These are phyloP conservation scores for Lepidium africanum DNA, from an alignment of 345 rosid genomes.

Conservation along the genomic window DNA sequence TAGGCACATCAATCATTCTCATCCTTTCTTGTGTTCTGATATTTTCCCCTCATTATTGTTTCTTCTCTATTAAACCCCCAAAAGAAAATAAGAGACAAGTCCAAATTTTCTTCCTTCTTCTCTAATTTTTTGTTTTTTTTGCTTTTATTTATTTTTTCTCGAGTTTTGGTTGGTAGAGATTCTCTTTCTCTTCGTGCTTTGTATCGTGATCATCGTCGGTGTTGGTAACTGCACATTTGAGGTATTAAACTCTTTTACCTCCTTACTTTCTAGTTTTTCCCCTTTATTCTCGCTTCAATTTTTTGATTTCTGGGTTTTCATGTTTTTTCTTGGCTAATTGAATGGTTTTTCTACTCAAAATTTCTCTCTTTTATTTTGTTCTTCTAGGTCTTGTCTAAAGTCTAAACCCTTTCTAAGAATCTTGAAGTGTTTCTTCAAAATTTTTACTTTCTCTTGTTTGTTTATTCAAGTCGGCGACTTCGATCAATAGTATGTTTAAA, in stretches of 20 bases:
- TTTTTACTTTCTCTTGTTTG: not conserved
- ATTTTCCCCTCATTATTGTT: not conserved
- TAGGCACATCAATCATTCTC: constrained; percentile 28
- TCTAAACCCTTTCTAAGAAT: not conserved
- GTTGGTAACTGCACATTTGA: constrained; percentile 31
- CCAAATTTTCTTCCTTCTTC: constrained; percentile 23
- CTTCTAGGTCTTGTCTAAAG: constrained; percentile 6
- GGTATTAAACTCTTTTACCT: constrained; percentile 19
- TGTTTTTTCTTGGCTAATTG: not conserved
- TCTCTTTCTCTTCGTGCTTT: constrained; percentile 15
- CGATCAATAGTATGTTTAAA: not conserved
- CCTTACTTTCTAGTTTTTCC: not conserved
- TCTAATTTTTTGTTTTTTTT: not conserved
- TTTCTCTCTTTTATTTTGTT: not conserved
- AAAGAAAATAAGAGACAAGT: constrained; percentile 2
- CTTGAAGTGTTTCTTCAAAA: not conserved
- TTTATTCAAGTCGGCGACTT: not conserved
- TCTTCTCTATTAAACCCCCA: constrained; percentile 3
- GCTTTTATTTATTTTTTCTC: not conserved
- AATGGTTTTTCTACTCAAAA: not conserved
- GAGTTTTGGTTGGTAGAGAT: constrained; percentile 23
- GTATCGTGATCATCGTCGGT: constrained; percentile 33
- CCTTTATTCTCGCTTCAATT: not conserved
- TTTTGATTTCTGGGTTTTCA: not conserved
- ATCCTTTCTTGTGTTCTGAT: constrained; percentile 11